A percentile compares a stretch with the other conserved stretches of the same genome.
Evolutionary conservation across 257 asterid genomes (phyloP).

Genomic region (Solanum chilense): DNA sequence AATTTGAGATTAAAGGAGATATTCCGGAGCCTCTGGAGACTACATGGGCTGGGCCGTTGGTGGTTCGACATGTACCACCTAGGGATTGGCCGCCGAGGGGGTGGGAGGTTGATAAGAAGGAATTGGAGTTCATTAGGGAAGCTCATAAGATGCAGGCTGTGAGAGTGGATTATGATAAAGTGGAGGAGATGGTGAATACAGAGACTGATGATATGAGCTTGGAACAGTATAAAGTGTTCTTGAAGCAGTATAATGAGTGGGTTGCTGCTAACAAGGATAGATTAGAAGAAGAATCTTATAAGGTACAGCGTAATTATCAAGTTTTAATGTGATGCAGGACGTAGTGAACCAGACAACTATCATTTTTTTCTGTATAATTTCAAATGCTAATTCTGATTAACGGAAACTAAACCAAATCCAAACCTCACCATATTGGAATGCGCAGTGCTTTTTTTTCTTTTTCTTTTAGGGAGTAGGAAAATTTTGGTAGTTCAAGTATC

Average conservation of each 20-base stretch:
- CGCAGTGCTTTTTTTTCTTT: not conserved
- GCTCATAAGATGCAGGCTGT: slow-evolving; percentile 47
- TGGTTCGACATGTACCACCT: slow-evolving; percentile 67
- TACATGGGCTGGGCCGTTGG: slow-evolving; percentile 72
- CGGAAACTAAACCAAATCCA: not conserved
- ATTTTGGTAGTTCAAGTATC: not conserved
- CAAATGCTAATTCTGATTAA: not conserved
- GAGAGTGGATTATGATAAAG: slow-evolving; percentile 49
- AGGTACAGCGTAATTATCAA: slow-evolving; percentile 25
- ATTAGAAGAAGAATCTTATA: slow-evolving; percentile 73
- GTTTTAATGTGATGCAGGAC: not conserved
- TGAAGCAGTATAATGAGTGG: slow-evolving; percentile 90
- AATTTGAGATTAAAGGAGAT: slow-evolving; percentile 84
- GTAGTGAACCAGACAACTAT: not conserved
- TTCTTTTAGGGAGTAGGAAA: not conserved
- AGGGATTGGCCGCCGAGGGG: slow-evolving; percentile 98
- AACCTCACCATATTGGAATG: not conserved
- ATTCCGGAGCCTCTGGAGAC: slow-evolving; percentile 67
- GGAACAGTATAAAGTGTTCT: slow-evolving; percentile 73
- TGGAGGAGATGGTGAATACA: slow-evolving; percentile 41
- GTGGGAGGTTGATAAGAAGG: slow-evolving; percentile 77
- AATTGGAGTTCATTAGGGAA: slow-evolving; percentile 78
- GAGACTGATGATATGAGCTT: slow-evolving; percentile 43
- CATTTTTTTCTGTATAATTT: not conserved
- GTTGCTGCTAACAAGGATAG: slow-evolving; percentile 64